phyloP scores from a whole-genome alignment of 495 filamentous ascomycete genomes.

The Penicillium desertorum region DNA sequence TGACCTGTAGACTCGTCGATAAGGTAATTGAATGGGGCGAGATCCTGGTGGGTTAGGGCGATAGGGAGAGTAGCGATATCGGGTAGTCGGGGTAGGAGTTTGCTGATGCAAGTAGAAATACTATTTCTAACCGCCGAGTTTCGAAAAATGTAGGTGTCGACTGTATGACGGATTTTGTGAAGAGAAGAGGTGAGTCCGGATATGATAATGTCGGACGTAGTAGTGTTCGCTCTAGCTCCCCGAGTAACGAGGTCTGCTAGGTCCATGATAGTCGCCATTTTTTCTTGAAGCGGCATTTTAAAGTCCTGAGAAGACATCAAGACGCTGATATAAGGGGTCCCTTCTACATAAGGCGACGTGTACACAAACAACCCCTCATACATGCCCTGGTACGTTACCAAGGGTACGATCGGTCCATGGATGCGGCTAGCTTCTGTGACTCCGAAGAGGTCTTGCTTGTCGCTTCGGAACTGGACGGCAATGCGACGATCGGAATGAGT shows the following conservation, averaged over 20 bases:
- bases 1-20: conserved; percentile 15
- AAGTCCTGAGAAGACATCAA: conserved; percentile 19
- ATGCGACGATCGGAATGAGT: conserved; percentile 15
- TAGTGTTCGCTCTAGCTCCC: conserved; percentile 16
- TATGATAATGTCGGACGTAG: conserved; percentile 1
- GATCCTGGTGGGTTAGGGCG: conserved; percentile 15
- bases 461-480: conserved; percentile 15
- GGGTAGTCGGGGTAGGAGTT: conserved; percentile 10
- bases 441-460: conserved; percentile 20
- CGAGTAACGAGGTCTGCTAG: conserved; percentile 19
- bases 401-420: conserved; percentile 17
- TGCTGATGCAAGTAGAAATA: conserved; percentile 16
- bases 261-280: conserved; percentile 12
- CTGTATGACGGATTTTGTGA: conserved; percentile 5
- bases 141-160: conserved; percentile 13
- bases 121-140: conserved; percentile 8
- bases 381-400: too few species aligned
- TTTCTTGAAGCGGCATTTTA: conserved; percentile 15
- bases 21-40: conserved; percentile 19
- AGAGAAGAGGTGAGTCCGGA: conserved; percentile 1
- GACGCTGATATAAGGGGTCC: conserved; percentile 19
- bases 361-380: conserved; percentile 6
- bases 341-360: conserved; percentile 19
- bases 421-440: conserved; percentile 5
- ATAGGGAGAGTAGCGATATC: conserved; percentile 12